A percentile compares a stretch with the other conserved stretches of the same genome.
Evolutionary conservation across 2,329 filamentous ascomycete genomes (phyloP).

Genomic region (Parasarocladium wereldwijsianum): DNA sequence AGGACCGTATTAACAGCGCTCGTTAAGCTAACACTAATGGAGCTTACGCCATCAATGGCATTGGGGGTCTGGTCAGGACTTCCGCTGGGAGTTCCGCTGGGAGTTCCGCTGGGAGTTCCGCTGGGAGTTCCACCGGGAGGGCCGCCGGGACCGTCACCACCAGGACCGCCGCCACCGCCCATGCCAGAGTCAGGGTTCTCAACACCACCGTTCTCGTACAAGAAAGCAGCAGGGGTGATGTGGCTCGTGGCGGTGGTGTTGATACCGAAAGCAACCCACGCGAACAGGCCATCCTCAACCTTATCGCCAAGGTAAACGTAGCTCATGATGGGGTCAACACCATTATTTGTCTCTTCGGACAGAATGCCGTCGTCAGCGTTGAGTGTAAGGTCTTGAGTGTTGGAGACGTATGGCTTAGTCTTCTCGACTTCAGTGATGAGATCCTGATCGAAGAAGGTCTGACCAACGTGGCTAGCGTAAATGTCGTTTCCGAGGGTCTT

Average conservation of each 20-base stretch:
- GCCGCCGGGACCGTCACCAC: no score
- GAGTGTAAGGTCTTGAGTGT: constrained; percentile 28
- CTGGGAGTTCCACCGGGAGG: no score
- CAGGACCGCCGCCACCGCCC: no score
- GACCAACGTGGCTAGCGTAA: constrained; percentile 44
- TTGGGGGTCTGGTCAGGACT: no score
- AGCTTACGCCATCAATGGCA: no score
- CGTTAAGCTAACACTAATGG: no score
- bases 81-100: no score
- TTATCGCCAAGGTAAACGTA: constrained; percentile 41
- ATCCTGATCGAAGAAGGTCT: constrained; percentile 48
- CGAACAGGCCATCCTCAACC: constrained; percentile 35
- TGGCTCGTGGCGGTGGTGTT: constrained; percentile 15
- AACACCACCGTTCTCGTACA: constrained; percentile 18
- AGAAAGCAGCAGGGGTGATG: constrained; percentile 16
- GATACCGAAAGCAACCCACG: constrained; percentile 39
- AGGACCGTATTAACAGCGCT: no score
- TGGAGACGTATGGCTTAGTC: constrained; percentile 29
- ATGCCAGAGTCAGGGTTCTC: constrained; percentile 10
- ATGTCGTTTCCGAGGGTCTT: constrained; percentile 18
- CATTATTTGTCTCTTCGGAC: constrained; percentile 27
- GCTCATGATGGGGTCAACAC: constrained; percentile 42
- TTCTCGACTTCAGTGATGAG: constrained; percentile 36
- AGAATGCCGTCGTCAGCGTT: constrained; percentile 37
- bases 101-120: no score